Evolutionary conservation across 202 grass and related monocot species (phyloP), one percentile per base, ranked within the genome.

Genomic region (Sporobolus alterniflorus): DNA sequence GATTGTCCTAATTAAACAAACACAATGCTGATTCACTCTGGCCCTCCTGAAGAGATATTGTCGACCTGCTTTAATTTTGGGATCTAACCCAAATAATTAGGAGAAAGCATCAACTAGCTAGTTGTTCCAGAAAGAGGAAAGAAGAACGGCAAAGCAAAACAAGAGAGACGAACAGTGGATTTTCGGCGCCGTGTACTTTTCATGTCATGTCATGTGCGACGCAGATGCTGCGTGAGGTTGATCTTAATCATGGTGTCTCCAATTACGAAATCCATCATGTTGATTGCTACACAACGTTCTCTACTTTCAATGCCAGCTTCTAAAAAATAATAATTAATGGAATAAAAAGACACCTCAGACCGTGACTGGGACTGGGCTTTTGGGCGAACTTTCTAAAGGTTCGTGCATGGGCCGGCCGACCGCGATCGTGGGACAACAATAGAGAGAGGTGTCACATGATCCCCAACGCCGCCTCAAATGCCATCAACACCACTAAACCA

Each of bases 171-270:
- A 85, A 33, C 67, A 66, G 57, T 34, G 9, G 42, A 43, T 83
- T 83, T 78, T 36, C 36, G 49, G 77, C 64, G 74, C 28, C 10
- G 46, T 64, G 25, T 46, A 25, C 86, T 88, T 88, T 78, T 39
- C 36, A 39, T 39, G 36, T 39, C 7, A 21, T 68, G 46, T 39
- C 73, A 77, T 78, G 77, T 76, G 85, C 63, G n/a, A 51, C 1
- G 71, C 78, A 82, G 63, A 76, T 71, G 79, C 54, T 75, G 56
- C 22, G 9, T 7, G 36, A 39, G 4, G 24, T 34, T 6, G 18
- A 56, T 79, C 62, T 51, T 84, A 73, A 83, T 88, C 69, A 86
- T 86, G 55, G 54, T 14, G 60, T 43, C 76, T n/a, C n/a, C 28
- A 17, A 55, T 81, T 48, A 47, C 43, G 14, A 50, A 77, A 87